Evolutionary conservation across 352 stramenopile genomes (phyloP), one percentile per base, ranked within the genome.

Genomic region (Vaucheria bursata): DNA sequence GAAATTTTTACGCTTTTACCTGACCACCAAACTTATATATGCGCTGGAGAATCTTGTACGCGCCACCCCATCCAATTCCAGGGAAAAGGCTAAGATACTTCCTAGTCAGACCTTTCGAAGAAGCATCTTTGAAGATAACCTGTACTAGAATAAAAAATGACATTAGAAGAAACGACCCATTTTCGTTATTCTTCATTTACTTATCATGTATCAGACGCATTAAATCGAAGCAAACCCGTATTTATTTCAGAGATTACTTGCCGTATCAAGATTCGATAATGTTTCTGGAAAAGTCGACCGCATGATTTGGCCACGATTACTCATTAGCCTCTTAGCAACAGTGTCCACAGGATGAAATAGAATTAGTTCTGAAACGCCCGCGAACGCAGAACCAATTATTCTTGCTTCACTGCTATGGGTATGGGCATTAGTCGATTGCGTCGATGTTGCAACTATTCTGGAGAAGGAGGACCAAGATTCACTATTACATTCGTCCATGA

Each of bases 1-100:
- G n/a, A n/a, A n/a, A n/a, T n/a, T 59, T 59, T 59, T 75, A 53
- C 6, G 8, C 6, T 25, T 12, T 8, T 33, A 79, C 76, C 87
- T 97, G 93, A 35, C 93, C 93, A 72, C 92, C 92, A 85, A 97
- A 97, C 86, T 97, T 97, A 88, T 97, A 97, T 71, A 97, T 93
- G 71, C 93, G 91, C 86, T 97, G 92, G 59, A 94, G 91, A 80
- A 97, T 89, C 87, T 97, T 97, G 90, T 97, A 97, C 64, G 89
- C 93, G 29, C 92, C 92, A 25, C 91, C 93, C 79, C 97, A 97
- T 72, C 75, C 73, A 29, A 85, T 45, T 0, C 80, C 80, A 31
- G 80, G 80, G 65, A 85, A 85, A 1, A 85, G 77, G 37, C 71
- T 81, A 59, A 83, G 50, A 67, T 79, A 84, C 50, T 84, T 84